Conservation (phyloP, 2,329 filamentous ascomycete species). For the Fusarium xylarioides region DNA sequence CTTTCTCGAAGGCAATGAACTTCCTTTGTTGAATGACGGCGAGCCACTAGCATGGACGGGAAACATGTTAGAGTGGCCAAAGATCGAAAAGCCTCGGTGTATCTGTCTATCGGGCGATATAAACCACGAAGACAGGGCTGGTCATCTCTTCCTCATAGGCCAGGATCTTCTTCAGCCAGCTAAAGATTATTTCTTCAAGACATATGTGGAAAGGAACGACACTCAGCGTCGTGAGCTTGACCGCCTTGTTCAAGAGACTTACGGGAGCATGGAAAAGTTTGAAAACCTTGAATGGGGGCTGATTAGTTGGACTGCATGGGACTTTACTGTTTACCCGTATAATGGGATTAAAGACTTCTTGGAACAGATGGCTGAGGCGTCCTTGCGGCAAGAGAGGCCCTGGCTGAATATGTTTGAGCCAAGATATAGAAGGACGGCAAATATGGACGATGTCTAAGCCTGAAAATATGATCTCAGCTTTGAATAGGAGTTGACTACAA, state of each 20-base stretch:
- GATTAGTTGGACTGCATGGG: constrained; percentile 1
- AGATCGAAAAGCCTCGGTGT: neutral
- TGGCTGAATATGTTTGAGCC: constrained; percentile 9
- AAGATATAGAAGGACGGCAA: neutral
- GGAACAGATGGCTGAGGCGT: neutral
- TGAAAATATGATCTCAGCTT: no score
- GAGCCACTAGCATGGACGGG: neutral
- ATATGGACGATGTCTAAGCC: no score
- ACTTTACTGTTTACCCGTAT: neutral
- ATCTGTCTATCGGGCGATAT: neutral
- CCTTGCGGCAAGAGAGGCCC: neutral
- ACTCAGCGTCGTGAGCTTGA: neutral
- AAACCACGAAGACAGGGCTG: neutral
- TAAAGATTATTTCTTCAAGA: constrained; percentile 4
- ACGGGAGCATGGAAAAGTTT: neutral
- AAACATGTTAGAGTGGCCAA: neutral
- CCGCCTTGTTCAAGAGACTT: constrained; percentile 1
- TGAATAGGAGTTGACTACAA: no score
- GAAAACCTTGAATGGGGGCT: neutral
- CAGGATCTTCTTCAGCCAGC: neutral
- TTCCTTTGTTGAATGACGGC: neutral
- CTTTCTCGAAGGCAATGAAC: neutral
- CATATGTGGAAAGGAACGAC: neutral
- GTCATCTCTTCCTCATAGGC: neutral
- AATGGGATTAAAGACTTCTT: neutral